Evolutionary conservation across 805 yeast species (phyloP), one percentile per base, ranked within the genome.

Genomic region (Wickerhamiella cacticola): DNA sequence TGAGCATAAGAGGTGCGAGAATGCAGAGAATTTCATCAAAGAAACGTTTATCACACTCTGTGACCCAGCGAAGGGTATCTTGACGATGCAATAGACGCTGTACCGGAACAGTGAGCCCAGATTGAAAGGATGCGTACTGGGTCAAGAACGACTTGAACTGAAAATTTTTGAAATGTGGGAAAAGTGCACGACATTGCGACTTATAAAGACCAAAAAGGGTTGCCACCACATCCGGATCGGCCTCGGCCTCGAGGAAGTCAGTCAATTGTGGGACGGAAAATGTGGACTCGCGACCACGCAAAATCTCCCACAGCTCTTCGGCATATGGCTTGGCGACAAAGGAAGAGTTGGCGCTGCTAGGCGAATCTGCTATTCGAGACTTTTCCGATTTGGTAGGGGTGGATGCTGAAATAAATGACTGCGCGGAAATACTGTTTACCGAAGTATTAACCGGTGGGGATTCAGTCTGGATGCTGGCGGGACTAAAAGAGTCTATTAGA

Each of bases 161-260:
- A 77, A 84, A 73, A 57, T 69, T 79, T 52, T 88, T 68, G 49
- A 85, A 64, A 43, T 76, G 70, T 52, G 82, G 85, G 51, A 82
- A 77, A 26, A 82, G 63, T 5, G 78, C 63, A 33, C 74, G 73
- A 57, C 86, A 80, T 59, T 81, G 80, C 7, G 78, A 70, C 50
- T 70, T 73, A 64, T 83, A 83, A 16, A 79, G 61, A 2, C 79
- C 76, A 49, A 71, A 72, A 42, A 85, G 65, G 0, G 84, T 78
- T 16, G 74, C 77, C 2, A 79, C 78, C 29, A 76, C 71, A 55
- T 79, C 85, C 18, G 59, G 59, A 52, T 79, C 83, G 3, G 66
- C 59, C 24, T 68, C 71, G 8, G 62, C 54, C 1, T 75, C 70
- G 18, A 79, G 54, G 51, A 64, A 72, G 1, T 68, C 64, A 48